Percentiles rank a stretch among this genome's conserved stretches.
phyloP scores from a whole-genome alignment of 140 eudicot species.

The Senecio squalidus region DNA sequence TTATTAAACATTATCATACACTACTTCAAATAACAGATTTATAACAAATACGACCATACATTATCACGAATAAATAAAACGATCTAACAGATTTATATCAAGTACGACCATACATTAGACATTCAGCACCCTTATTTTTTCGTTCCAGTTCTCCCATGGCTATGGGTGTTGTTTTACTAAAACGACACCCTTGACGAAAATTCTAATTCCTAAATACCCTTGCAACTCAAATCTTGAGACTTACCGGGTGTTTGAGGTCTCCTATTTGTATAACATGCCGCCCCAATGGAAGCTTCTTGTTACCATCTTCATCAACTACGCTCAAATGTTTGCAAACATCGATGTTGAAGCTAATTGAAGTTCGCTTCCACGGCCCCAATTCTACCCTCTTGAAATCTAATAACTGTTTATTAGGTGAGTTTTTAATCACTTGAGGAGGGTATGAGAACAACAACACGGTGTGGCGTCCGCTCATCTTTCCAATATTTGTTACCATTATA shows the following conservation, averaged over 20 bases:
- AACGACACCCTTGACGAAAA: neutral
- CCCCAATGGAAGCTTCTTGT: constrained; percentile 39
- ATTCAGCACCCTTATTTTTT: neutral
- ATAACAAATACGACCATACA: too few species aligned
- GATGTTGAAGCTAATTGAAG: constrained; percentile 22
- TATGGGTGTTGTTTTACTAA: neutral
- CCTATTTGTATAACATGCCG: constrained; percentile 40
- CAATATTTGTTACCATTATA: constrained; percentile 31
- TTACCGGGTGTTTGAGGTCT: constrained; percentile 24
- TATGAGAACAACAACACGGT: constrained; percentile 33
- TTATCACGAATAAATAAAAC: neutral
- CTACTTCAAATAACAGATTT: too few species aligned
- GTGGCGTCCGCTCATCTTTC: constrained; percentile 26
- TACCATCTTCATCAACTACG: constrained; percentile 40
- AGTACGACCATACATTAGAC: neutral
- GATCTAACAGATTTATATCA: neutral
- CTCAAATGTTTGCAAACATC: constrained; percentile 43
- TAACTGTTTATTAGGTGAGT: constrained; percentile 31
- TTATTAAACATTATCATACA: too few species aligned
- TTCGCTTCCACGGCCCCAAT: constrained; percentile 29
- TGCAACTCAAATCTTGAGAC: constrained; percentile 11
- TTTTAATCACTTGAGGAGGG: constrained; percentile 31
- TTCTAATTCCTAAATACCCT: neutral
- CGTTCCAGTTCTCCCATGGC: neutral
- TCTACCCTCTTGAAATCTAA: constrained; percentile 35